Evolutionary conservation across 2,329 filamentous ascomycete genomes (phyloP).

Genomic region (Penicillium sclerotiorum): DNA sequence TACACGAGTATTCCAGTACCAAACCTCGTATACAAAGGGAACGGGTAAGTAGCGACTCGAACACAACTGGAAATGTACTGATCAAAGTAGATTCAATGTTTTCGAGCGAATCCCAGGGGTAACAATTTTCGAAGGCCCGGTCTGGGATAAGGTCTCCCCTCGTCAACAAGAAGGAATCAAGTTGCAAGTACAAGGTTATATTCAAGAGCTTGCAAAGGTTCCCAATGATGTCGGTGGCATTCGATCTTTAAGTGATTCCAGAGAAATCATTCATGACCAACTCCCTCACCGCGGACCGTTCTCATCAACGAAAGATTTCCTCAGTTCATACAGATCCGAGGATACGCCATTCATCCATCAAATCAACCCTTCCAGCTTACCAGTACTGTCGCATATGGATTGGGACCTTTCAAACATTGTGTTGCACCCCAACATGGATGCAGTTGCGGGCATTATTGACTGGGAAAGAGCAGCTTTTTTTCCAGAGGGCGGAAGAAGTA

Average conservation of each 20-base stretch:
- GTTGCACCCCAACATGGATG: conserved; percentile 8
- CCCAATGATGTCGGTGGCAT: background rate
- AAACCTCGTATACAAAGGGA: conserved; percentile 3
- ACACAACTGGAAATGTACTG: background rate
- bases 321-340: background rate
- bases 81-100: conserved; percentile 5
- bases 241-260: conserved; percentile 3
- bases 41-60: conserved; percentile 1
- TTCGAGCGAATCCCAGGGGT: conserved; percentile 7
- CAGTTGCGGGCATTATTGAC: conserved; percentile 4
- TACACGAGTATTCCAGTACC: conserved; percentile 2
- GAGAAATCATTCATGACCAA: conserved; percentile 4
- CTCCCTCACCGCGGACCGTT: conserved; percentile 9
- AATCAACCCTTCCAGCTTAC: conserved; percentile 4
- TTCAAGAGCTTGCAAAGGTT: conserved; percentile 5
- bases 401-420: conserved; percentile 10
- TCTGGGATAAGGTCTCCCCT: conserved; percentile 2
- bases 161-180: conserved; percentile 8
- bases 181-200: conserved; percentile 6
- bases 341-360: conserved; percentile 5
- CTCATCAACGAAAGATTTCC: background rate
- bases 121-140: conserved; percentile 4
- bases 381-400: conserved; percentile 10
- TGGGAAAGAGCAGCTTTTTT: conserved; percentile 11
- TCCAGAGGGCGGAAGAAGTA: conserved; percentile 1